Conservation (phyloP, 2,329 filamentous ascomycete genomes). For the Fusarium illudens region DNA sequence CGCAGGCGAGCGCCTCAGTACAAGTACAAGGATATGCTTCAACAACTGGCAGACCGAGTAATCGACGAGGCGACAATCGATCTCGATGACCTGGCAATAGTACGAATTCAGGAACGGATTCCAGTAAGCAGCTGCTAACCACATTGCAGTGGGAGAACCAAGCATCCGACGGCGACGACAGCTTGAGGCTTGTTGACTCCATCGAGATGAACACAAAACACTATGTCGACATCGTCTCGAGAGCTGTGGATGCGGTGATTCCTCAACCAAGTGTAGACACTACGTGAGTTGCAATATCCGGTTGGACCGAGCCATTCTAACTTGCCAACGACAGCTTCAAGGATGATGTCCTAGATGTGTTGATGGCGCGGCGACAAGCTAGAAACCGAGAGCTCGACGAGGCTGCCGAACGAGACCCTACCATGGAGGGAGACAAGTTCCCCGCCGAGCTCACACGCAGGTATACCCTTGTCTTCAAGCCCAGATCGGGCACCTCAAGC, state of each 20-base stretch:
- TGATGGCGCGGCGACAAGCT: constrained; percentile 89
- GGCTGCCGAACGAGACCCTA: constrained; percentile 72
- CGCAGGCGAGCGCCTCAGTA: constrained; percentile 67
- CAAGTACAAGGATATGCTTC: constrained; percentile 90
- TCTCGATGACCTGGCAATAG: constrained; percentile 82
- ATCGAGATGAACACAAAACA: constrained; percentile 93
- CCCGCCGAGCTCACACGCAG: constrained; percentile 90
- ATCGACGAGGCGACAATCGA: constrained; percentile 84
- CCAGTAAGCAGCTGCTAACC: constrained; percentile 31
- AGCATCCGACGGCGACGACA: constrained; percentile 61
- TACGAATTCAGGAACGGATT: constrained; percentile 53
- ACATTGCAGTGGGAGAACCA: constrained; percentile 75
- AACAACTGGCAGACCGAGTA: constrained; percentile 84
- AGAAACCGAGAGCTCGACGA: constrained; percentile 81
- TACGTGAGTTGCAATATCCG: constrained; percentile 61
- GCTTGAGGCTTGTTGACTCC: constrained; percentile 78
- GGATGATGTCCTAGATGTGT: constrained; percentile 94
- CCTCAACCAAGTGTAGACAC: constrained; percentile 80
- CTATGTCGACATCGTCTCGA: constrained; percentile 90
- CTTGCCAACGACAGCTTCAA: constrained; percentile 73
- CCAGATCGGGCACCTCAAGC: constrained; percentile 76
- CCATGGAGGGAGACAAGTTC: constrained; percentile 78
- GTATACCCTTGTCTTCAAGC: constrained; percentile 97
- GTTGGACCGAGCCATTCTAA: constrained; percentile 3
- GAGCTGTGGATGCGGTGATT: constrained; percentile 87